These are phyloP conservation scores for Strigomonas culicis DNA, from an alignment of 208 protist species.

Conservation along the genomic window DNA sequence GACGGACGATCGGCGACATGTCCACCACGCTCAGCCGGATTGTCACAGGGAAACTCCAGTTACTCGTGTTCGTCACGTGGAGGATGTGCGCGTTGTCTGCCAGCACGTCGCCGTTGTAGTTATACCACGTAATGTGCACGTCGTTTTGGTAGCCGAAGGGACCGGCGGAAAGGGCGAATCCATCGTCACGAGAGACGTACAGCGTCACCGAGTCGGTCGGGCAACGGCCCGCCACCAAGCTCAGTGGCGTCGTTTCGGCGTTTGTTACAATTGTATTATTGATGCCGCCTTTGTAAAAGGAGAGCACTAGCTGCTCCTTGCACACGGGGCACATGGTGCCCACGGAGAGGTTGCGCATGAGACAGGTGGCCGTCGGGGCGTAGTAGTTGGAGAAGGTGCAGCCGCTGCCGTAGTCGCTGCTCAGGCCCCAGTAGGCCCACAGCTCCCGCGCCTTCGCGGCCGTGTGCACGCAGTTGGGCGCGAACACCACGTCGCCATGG, in stretches of 20 bases:
- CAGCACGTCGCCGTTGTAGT: conserved; percentile 13
- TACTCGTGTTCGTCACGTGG: conserved; percentile 1
- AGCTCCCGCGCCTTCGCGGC: conserved; percentile 8
- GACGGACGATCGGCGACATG: conserved; percentile 27
- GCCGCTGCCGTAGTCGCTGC: conserved; percentile 3
- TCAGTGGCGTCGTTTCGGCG: conserved; percentile 2
- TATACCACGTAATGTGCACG: conserved; percentile 30
- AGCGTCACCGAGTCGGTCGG: conserved; percentile 22
- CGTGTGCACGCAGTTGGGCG: conserved; percentile 40
- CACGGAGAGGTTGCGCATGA: conserved; percentile 48
- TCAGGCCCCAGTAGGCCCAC: conserved; percentile 37
- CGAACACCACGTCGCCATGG: background rate
- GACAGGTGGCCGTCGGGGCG: conserved; percentile 36
- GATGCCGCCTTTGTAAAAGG: conserved; percentile 28
- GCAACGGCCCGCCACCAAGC: conserved; percentile 33
- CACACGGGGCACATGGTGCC: conserved; percentile 59
- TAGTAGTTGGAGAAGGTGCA: conserved; percentile 61
- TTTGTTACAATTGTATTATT: conserved; percentile 1
- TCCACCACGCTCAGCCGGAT: conserved; percentile 32
- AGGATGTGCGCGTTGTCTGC: conserved; percentile 17
- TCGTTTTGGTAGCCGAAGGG: conserved; percentile 27
- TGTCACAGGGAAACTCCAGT: conserved; percentile 28
- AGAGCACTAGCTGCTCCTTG: conserved; percentile 33
- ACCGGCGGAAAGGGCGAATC: conserved; percentile 20
- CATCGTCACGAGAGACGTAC: conserved; percentile 23